phyloP scores from a whole-genome alignment of 2,329 filamentous ascomycete genomes.

The Blastomyces percursus region DNA sequence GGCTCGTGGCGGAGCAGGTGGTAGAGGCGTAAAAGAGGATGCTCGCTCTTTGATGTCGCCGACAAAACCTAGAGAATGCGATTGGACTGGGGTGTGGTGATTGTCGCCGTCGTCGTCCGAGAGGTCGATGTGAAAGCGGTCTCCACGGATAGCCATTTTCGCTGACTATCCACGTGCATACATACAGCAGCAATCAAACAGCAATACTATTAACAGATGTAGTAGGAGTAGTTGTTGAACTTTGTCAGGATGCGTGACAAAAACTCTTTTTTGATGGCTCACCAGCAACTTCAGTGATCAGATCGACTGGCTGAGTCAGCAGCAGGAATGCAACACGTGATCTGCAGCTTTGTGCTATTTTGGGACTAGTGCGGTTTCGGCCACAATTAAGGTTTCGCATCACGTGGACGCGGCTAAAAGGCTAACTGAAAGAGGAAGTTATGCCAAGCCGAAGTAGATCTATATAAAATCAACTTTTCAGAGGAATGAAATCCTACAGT shows the following conservation, averaged over 20 bases:
- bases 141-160: conserved; percentile 44
- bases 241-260: too few species aligned
- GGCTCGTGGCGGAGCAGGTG: conserved; percentile 42
- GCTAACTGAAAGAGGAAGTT: neutral
- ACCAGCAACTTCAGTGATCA: too few species aligned
- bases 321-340: neutral
- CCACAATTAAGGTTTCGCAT: neutral
- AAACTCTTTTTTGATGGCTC: too few species aligned
- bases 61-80: conserved; percentile 39
- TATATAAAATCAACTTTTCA: too few species aligned
- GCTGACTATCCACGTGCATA: neutral
- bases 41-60: conserved; percentile 72
- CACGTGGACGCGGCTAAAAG: neutral
- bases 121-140: conserved; percentile 51
- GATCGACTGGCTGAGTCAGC: neutral
- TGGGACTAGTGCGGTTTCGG: neutral
- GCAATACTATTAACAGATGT: neutral
- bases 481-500: too few species aligned
- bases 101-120: conserved; percentile 39
- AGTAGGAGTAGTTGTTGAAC: neutral
- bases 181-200: neutral
- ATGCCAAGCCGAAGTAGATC: neutral
- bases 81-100: conserved; percentile 12
- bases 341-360: neutral
- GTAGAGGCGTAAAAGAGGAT: conserved; percentile 32